These are phyloP conservation scores for Fusarium mexicanum DNA, from an alignment of 2,329 filamentous ascomycete species.

Conservation along the genomic window DNA sequence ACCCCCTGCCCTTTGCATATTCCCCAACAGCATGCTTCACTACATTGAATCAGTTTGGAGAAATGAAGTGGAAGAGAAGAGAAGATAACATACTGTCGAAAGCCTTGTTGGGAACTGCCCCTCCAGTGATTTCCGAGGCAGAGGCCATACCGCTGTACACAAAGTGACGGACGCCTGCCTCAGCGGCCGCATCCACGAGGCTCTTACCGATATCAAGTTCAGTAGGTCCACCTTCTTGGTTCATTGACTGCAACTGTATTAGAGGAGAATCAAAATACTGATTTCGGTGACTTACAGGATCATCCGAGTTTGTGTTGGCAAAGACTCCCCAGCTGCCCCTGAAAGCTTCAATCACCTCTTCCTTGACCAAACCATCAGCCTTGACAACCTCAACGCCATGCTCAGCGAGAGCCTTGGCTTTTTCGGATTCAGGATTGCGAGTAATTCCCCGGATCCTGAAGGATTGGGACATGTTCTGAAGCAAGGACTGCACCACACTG, in stretches of 20 bases:
- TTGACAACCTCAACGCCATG: slow-evolving; percentile 46
- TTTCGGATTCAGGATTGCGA: slow-evolving; percentile 42
- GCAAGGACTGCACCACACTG: slow-evolving; percentile 45
- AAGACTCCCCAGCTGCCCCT: slow-evolving; percentile 48
- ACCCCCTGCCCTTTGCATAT: slow-evolving; percentile 48
- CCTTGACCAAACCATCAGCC: slow-evolving; percentile 42
- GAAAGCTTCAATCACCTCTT: slow-evolving; percentile 42
- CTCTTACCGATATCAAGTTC: slow-evolving; percentile 50
- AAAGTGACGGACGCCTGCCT: slow-evolving; percentile 48
- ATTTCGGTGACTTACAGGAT: slow-evolving; percentile 36
- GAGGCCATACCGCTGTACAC: slow-evolving; percentile 50
- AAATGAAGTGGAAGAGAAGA: rapidly evolving
- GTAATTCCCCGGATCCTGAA: slow-evolving; percentile 46
- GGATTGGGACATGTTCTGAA: slow-evolving; percentile 41
- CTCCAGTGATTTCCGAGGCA: slow-evolving; percentile 46
- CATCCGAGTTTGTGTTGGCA: slow-evolving; percentile 47
- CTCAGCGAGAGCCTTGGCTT: slow-evolving; percentile 40
- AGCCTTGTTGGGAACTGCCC: slow-evolving; percentile 43
- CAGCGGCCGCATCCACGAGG: slow-evolving; percentile 47
- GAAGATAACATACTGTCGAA: slow-evolving; percentile 47
- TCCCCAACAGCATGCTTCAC: slow-evolving; percentile 52
- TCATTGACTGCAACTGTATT: slow-evolving; percentile 33
- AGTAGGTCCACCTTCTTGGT: slow-evolving; percentile 39
- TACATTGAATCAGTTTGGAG: slow-evolving; percentile 21
- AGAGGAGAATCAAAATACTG: not conserved